Evolutionary conservation across 1,139 yeast genomes (phyloP), one percentile per base, ranked within the genome.

Genomic region (Geotrichum fermentans): DNA sequence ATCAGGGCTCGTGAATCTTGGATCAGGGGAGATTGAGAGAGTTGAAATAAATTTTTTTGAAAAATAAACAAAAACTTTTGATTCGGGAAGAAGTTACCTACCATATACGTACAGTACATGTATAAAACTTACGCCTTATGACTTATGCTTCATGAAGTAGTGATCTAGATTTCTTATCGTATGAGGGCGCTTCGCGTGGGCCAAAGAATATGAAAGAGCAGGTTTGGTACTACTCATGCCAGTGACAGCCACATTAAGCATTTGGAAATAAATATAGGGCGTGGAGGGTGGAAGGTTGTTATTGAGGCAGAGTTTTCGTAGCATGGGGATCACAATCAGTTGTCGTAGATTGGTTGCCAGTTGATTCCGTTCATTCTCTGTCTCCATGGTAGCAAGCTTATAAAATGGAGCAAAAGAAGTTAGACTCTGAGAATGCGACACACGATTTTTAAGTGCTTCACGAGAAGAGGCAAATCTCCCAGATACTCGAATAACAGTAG

Each of bases 401-500:
- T 41, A 47, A 21, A 47, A 47, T 4, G 40, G 33, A 8, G 50
- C 35, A 42, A 41, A 41, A 16, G 40, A 28, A 8, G 46, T 42
- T 10, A 47, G 40, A 1, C 43, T n/a, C 13, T 40, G 43, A 11
- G 50, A 41, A 21, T 42, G 46, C 8, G 50, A 47, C 7, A 42
- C 46, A 8, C 50, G 46, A 24, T 22, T 24, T 24, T n/a, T 21
- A 2, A 47, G 36, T 3, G 29, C 20, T 18, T 30, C 30, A 8
- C 26, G 22, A 3, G 49, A 41, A 3, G 26, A 29, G 6, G 39
- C 39, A 18, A 52, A 47, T 29, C 59, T 48, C 5, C 51, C 40
- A 1, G 58, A 34, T 10, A 61, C 41, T 17, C 62, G 50, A 18
- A 61, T 44, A 1, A 52, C 54, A 2, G 58, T 51, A 1, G 64